Conservation (phyloP, 805 yeast genomes). For the Candida nemodendra region DNA sequence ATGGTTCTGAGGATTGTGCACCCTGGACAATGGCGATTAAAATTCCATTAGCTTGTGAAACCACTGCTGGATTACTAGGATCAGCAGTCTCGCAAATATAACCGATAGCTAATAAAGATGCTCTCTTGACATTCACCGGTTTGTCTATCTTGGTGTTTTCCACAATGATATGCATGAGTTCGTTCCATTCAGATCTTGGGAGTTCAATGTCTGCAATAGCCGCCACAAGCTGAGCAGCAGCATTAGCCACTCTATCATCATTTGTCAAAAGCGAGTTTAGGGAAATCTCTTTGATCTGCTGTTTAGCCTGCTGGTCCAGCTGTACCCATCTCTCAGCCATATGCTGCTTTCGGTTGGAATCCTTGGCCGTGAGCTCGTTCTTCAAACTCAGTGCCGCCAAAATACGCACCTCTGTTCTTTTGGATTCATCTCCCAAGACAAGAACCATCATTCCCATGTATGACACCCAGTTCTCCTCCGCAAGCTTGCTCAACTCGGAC, state of each 20-base stretch:
- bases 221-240: conserved; percentile 92
- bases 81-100: conserved; percentile 95
- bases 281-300: conserved; percentile 64
- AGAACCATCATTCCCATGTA: conserved; percentile 69
- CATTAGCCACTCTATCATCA: conserved; percentile 77
- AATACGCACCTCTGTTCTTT: conserved; percentile 79
- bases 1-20: conserved; percentile 80
- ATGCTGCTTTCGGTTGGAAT: conserved; percentile 51
- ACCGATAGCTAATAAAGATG: conserved; percentile 87
- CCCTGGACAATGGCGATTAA: conserved; percentile 96
- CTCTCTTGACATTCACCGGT: conserved; percentile 77
- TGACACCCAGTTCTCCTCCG: conserved; percentile 72
- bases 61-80: conserved; percentile 72
- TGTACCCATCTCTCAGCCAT: conserved; percentile 75
- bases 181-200: conserved; percentile 86
- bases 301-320: conserved; percentile 53
- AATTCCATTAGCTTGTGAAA: conserved; percentile 85
- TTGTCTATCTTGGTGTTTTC: conserved; percentile 80
- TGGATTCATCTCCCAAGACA: conserved; percentile 63
- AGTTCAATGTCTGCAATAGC: conserved; percentile 96
- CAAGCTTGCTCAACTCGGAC: conserved; percentile 65
- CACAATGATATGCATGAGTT: conserved; percentile 77
- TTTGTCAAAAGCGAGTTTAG: conserved; percentile 60
- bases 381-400: conserved; percentile 86
- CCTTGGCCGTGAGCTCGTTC: conserved; percentile 86